These are phyloP conservation scores for Casuarina glauca DNA, from an alignment of 306 rosid species.

Conservation along the genomic window DNA sequence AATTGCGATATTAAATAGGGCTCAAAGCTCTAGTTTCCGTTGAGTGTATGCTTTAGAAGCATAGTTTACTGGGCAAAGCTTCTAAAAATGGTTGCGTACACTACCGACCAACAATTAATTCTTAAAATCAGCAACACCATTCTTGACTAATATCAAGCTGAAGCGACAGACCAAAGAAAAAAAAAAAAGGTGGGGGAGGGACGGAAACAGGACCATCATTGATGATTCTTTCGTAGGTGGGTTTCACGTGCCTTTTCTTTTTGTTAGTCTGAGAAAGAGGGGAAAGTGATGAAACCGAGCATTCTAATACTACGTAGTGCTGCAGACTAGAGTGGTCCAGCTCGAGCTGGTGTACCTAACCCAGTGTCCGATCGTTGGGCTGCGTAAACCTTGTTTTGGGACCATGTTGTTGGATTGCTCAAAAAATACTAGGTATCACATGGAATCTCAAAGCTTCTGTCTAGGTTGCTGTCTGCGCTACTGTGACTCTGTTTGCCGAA, in stretches of 20 bases:
- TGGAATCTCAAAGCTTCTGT: background rate
- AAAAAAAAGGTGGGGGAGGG: too few species aligned
- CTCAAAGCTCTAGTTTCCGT: too few species aligned
- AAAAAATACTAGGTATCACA: background rate
- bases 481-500: background rate
- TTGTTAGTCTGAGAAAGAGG: background rate
- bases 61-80: background rate
- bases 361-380: background rate
- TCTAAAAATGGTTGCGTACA: background rate
- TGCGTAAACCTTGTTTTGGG: background rate
- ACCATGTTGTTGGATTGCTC: background rate
- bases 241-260: background rate
- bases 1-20: too few species aligned
- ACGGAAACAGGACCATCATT: too few species aligned
- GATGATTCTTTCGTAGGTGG: too few species aligned
- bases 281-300: background rate
- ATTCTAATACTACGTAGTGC: background rate
- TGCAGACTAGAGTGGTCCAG: background rate
- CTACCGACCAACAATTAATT: background rate
- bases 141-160: too few species aligned
- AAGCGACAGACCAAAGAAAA: too few species aligned
- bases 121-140: background rate
- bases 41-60: background rate
- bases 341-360: conserved; percentile 1
- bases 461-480: background rate